Evolutionary conservation across 495 filamentous ascomycete genomes (phyloP), one percentile per base, ranked within the genome.

Genomic region (Astrothelium subdiscretum): DNA sequence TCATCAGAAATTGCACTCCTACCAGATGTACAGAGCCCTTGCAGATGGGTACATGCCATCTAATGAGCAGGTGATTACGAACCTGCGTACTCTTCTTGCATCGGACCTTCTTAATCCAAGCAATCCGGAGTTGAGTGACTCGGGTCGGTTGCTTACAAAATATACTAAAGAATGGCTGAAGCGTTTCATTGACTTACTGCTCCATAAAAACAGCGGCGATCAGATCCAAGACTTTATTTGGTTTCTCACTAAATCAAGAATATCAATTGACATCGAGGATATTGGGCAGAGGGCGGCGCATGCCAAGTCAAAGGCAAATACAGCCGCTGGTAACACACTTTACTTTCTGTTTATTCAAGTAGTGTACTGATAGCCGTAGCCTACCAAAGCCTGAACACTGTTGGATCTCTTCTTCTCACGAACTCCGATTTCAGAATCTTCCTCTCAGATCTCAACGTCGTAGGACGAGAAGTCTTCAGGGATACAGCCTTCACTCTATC

Each of bases 381-480:
- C 5, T 95, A 91, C 72, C 79, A 86, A 67, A 95, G 91, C 68
- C 74, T 96, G 44, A 87, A 85, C 58, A 96, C 90, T 0, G 85
- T 97, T 8, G 88, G 89, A 11, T 86, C 83, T 57, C 79, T 97
- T 6, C 81, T 96, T 0, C 75, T 97, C 26, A 91, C 87, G 18
- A 97, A 97, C 71, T 83, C 87, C 2, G 91, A 96, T 67, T 96
- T 97, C 72, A 84, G 92, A 22, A 75, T 90, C 18, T 92, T 97
- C 67, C 80, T 96, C 31, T 81, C 85, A n/a, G 92, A 97, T 68
- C 73, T 96, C 31, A 84, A 84, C 43, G 82, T 85, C 0, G 81
- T 97, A 61, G 87, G 85, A 12, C 83, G 89, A 10, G 88, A 95
- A 70, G 85, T 97, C 29, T 92, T 97, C 69, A 83, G 83, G 62